Evolutionary conservation across 352 stramenopile genomes (phyloP).

Genomic region (Phytophthora melonis): DNA sequence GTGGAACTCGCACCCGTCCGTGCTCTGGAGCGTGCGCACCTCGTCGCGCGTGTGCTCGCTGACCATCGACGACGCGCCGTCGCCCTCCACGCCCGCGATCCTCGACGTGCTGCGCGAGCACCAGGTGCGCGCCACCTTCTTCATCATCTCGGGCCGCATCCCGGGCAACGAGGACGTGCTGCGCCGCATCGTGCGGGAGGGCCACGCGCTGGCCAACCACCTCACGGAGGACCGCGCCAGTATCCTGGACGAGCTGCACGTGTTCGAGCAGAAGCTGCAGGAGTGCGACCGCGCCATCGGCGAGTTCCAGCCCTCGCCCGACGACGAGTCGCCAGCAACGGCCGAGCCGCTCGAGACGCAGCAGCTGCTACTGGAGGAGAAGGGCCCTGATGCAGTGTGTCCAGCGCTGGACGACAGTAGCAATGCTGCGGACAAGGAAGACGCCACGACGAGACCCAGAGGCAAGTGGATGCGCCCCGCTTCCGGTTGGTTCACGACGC

Average conservation of each 20-base stretch:
- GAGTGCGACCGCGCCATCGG: slow-evolving; percentile 77
- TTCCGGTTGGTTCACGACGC: slow-evolving; percentile 86
- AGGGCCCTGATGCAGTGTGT: not conserved
- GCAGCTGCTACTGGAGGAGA: slow-evolving; percentile 37
- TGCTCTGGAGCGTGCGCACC: slow-evolving; percentile 81
- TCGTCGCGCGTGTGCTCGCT: slow-evolving; percentile 65
- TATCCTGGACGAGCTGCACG: slow-evolving; percentile 79
- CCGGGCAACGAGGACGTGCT: slow-evolving; percentile 73
- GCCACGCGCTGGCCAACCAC: slow-evolving; percentile 83
- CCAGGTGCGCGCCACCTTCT: slow-evolving; percentile 83
- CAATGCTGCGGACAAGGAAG: not conserved
- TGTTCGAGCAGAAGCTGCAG: slow-evolving; percentile 86
- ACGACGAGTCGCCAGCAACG: not conserved
- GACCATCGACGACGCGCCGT: slow-evolving; percentile 86
- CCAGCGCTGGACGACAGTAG: slow-evolving; percentile 1
- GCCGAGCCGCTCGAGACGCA: slow-evolving; percentile 22
- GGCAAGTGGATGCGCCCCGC: slow-evolving; percentile 83
- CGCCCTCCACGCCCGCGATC: slow-evolving; percentile 64
- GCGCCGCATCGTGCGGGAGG: slow-evolving; percentile 80
- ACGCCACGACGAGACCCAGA: not conserved
- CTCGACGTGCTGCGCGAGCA: slow-evolving; percentile 76
- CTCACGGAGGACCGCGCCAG: slow-evolving; percentile 84
- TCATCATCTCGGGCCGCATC: slow-evolving; percentile 85
- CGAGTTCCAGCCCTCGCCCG: slow-evolving; percentile 43
- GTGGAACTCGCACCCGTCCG: slow-evolving; percentile 72